A percentile compares a stretch with the other conserved stretches of the same genome.
Conservation (phyloP, 2,329 filamentous ascomycete genomes). For the Hypoxylon sp. region DNA sequence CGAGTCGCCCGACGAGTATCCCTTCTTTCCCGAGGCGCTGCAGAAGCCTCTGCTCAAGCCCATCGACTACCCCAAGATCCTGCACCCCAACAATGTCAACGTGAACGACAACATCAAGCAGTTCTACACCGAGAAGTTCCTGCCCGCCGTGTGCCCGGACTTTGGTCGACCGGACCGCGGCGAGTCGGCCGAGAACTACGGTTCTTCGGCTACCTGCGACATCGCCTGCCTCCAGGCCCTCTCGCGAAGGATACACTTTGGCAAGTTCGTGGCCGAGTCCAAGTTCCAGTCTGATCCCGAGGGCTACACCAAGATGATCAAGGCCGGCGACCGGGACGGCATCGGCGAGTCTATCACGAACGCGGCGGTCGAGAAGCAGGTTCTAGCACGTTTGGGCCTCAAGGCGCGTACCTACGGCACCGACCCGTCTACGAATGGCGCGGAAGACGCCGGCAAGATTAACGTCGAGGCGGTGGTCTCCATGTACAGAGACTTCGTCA, state of each 20-base stretch:
- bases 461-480: conserved; percentile 88
- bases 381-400: conserved; percentile 82
- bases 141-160: conserved; percentile 83
- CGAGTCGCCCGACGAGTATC: conserved; percentile 95
- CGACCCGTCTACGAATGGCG: conserved; percentile 73
- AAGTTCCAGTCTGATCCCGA: conserved; percentile 89
- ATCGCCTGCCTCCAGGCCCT: conserved; percentile 89
- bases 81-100: conserved; percentile 88
- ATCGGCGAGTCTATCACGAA: conserved; percentile 94
- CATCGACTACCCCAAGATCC: conserved; percentile 84
- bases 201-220: conserved; percentile 88
- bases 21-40: conserved; percentile 88
- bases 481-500: conserved; percentile 93
- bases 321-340: conserved; percentile 77
- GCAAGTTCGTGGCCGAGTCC: conserved; percentile 96
- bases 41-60: conserved; percentile 85
- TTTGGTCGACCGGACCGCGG: conserved; percentile 81
- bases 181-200: conserved; percentile 93
- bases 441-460: conserved; percentile 76
- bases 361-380: conserved; percentile 85
- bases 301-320: conserved; percentile 82
- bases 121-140: conserved; percentile 82
- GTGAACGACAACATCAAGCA: conserved; percentile 87
- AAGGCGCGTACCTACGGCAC: conserved; percentile 95
- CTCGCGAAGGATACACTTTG: conserved; percentile 92